Conservation (phyloP, 2,329 filamentous ascomycete species). For the Epichloe scottii region DNA sequence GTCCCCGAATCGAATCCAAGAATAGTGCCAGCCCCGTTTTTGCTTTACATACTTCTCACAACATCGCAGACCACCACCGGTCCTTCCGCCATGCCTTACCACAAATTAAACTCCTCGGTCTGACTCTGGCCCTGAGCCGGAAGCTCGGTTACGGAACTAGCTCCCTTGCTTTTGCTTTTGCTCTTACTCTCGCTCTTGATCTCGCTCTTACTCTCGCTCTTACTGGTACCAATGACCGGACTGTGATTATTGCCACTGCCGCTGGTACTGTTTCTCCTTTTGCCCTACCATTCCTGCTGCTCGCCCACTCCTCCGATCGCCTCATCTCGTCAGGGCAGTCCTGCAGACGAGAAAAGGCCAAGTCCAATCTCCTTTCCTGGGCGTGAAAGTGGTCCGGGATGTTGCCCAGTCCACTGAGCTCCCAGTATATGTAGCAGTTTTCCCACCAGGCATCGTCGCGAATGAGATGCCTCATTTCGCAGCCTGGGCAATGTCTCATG, state of each 20-base stretch:
- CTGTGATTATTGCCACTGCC: not conserved
- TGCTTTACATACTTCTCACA: too few relatives aligned
- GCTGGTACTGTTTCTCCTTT: not conserved
- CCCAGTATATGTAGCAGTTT: conserved; percentile 6
- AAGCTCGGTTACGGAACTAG: not conserved
- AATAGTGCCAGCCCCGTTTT: too few relatives aligned
- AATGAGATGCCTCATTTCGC: conserved; percentile 3
- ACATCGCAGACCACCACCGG: not conserved
- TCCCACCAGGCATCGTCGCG: conserved; percentile 10
- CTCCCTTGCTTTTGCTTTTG: not conserved
- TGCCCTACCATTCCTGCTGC: not conserved
- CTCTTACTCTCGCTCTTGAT: not conserved
- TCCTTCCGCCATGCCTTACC: not conserved
- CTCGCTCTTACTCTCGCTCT: not conserved
- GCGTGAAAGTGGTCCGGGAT: conserved; percentile 2
- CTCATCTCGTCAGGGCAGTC: conserved; percentile 2
- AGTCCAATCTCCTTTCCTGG: not conserved
- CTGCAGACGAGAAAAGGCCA: conserved; percentile 1
- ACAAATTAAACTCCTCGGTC: not conserved
- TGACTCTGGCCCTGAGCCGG: not conserved
- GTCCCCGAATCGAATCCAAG: not conserved
- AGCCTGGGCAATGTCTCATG: conserved; percentile 6
- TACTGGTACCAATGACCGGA: not conserved
- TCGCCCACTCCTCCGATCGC: conserved; percentile 1
- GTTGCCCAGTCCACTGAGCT: conserved; percentile 1